A percentile compares a stretch with the other conserved stretches of the same genome.
Conservation (phyloP, 768 basidiomycete genomes). For the Boletus pseudo-olivaceus region DNA sequence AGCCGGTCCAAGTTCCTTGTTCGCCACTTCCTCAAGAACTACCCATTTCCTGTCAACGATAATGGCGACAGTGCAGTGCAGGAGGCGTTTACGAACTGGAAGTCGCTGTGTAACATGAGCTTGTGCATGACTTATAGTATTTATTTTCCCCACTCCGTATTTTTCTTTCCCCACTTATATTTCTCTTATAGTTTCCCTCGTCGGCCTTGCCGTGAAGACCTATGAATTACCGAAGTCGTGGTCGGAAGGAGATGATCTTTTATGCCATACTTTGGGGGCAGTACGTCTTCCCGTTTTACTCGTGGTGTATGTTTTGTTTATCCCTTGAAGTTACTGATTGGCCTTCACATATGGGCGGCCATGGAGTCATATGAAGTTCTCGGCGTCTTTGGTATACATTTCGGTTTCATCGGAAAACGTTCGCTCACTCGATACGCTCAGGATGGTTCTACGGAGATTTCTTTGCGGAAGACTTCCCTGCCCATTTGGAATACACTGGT, state of each 20-base stretch:
- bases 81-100: constrained; percentile 97
- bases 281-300: constrained; percentile 44
- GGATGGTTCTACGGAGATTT: constrained; percentile 99
- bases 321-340: constrained; percentile 66
- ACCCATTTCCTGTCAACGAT: constrained; percentile 76
- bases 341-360: constrained; percentile 88
- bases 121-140: constrained; percentile 93
- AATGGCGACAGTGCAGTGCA: constrained; percentile 74
- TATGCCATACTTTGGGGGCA: constrained; percentile 84
- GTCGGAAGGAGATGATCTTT: constrained; percentile 81
- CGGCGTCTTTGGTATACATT: constrained; percentile 76
- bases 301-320: constrained; percentile 1
- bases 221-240: constrained; percentile 81
- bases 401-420: not conserved
- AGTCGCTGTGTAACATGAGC: constrained; percentile 86
- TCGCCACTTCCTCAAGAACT: constrained; percentile 91
- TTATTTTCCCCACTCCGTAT: constrained; percentile 14
- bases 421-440: constrained; percentile 26
- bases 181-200: constrained; percentile 64
- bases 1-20: constrained; percentile 86
- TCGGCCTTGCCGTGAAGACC: constrained; percentile 85
- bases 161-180: not conserved
- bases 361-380: constrained; percentile 89
- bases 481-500: constrained; percentile 90
- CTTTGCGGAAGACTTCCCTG: constrained; percentile 91